phyloP scores from a whole-genome alignment of 78 protist genomes.

The Bigelowiella natans region DNA sequence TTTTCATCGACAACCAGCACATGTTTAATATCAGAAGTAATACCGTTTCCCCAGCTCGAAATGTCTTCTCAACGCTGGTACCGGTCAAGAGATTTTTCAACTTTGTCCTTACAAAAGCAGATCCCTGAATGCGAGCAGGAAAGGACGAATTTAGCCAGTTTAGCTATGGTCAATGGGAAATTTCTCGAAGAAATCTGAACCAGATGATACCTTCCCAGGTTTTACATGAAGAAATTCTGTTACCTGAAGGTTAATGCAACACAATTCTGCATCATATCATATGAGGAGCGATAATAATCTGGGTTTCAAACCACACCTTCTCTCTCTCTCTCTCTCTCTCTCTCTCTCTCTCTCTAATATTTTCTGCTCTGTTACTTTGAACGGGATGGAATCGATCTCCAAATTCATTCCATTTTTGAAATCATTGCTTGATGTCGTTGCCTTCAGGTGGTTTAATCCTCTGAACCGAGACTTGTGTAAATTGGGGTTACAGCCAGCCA shows the following conservation, averaged over 20 bases:
- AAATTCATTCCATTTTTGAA: neutral
- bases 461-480: neutral
- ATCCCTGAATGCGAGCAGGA: too few relatives aligned
- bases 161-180: too few relatives aligned
- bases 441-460: too few relatives aligned
- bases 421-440: neutral
- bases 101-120: slow-evolving; percentile 25
- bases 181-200: too few relatives aligned
- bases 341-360: too few relatives aligned
- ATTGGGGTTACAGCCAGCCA: neutral
- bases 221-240: slow-evolving; percentile 22
- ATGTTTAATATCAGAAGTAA: neutral
- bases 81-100: slow-evolving; percentile 18
- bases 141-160: too few relatives aligned
- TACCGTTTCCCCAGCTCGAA: slow-evolving; percentile 12
- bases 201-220: slow-evolving; percentile 22
- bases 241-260: neutral
- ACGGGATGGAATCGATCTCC: neutral
- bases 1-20: neutral
- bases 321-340: too few relatives aligned
- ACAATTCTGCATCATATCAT: too few relatives aligned
- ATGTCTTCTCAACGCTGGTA: slow-evolving; percentile 23
- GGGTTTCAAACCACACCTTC: too few relatives aligned
- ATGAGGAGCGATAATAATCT: too few relatives aligned
- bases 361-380: neutral